Conservation (phyloP, 2,329 filamentous ascomycete genomes). For the Colletotrichum camelliae region DNA sequence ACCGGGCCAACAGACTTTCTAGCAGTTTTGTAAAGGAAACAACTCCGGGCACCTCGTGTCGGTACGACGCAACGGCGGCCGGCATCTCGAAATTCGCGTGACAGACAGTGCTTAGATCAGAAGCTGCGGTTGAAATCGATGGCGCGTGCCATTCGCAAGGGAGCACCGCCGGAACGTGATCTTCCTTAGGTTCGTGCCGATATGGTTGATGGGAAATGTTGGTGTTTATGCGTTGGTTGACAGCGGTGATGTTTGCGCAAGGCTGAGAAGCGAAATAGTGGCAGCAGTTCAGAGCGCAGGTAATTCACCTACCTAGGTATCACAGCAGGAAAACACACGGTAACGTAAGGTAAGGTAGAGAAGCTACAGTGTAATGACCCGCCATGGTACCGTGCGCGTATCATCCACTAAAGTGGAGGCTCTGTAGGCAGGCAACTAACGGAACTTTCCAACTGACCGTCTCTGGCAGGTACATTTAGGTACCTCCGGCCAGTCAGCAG, state of each 20-base stretch:
- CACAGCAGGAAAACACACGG: neutral
- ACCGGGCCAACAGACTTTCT: slow-evolving; percentile 61
- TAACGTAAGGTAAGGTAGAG: neutral
- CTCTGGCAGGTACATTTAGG: neutral
- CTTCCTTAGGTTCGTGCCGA: neutral
- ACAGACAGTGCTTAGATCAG: neutral
- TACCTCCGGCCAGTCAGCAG: neutral
- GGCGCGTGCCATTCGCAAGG: neutral
- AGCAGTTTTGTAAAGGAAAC: slow-evolving; percentile 59
- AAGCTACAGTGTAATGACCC: too few relatives aligned
- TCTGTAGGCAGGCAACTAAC: neutral
- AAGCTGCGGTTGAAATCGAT: neutral
- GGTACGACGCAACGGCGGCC: slow-evolving; percentile 44
- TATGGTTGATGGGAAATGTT: neutral
- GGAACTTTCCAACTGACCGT: neutral
- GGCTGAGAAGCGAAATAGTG: neutral
- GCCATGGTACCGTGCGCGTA: neutral
- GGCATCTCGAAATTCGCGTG: slow-evolving; percentile 48
- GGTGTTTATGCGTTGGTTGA: neutral
- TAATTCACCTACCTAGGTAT: neutral
- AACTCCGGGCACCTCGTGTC: slow-evolving; percentile 58
- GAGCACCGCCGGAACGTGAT: neutral
- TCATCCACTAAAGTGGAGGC: neutral
- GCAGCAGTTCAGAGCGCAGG: neutral
- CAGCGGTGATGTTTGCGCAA: neutral